Percentiles rank a stretch among this genome's conserved stretches.
phyloP scores from a whole-genome alignment of 208 protist species.

The Crithidia brevicula region DNA sequence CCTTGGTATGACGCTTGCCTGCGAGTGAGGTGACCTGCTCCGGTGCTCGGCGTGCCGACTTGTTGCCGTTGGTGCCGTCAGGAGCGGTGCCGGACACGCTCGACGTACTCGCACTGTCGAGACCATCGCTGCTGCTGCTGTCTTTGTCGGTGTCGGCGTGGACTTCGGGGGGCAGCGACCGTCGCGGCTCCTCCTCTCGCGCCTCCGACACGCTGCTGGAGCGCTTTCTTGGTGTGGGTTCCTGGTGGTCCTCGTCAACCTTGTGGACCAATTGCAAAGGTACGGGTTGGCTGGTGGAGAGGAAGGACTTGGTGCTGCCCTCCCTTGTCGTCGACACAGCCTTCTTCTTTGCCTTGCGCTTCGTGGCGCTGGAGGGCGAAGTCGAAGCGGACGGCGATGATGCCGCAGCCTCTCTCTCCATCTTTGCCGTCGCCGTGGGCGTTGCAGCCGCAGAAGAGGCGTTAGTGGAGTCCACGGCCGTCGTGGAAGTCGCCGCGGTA shows the following conservation, averaged over 20 bases:
- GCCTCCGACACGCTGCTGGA: too few relatives aligned
- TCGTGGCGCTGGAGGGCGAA: too few relatives aligned
- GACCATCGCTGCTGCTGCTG: conserved; percentile 4
- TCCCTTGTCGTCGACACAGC: not conserved
- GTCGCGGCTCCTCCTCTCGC: not conserved
- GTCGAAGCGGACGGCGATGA: not conserved
- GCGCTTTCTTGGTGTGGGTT: too few relatives aligned
- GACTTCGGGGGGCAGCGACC: not conserved
- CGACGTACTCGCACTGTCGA: conserved; percentile 7
- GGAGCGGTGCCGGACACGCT: not conserved
- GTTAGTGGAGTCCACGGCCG: too few relatives aligned
- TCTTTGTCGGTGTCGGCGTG: too few relatives aligned
- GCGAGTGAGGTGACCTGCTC: conserved; percentile 24
- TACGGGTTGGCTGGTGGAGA: too few relatives aligned
- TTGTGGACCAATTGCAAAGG: too few relatives aligned
- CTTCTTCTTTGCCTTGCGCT: too few relatives aligned
- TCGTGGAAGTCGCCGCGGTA: not conserved
- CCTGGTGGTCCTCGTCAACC: too few relatives aligned
- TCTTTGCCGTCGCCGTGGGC: too few relatives aligned
- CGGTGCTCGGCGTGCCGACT: conserved; percentile 3
- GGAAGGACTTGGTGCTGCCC: not conserved
- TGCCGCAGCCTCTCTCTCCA: not conserved
- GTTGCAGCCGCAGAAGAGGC: too few relatives aligned
- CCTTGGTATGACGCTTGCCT: conserved; percentile 27
- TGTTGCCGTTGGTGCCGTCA: not conserved